These are phyloP conservation scores for Teunomyces stri DNA, from an alignment of 805 yeast genomes.

Conservation along the genomic window DNA sequence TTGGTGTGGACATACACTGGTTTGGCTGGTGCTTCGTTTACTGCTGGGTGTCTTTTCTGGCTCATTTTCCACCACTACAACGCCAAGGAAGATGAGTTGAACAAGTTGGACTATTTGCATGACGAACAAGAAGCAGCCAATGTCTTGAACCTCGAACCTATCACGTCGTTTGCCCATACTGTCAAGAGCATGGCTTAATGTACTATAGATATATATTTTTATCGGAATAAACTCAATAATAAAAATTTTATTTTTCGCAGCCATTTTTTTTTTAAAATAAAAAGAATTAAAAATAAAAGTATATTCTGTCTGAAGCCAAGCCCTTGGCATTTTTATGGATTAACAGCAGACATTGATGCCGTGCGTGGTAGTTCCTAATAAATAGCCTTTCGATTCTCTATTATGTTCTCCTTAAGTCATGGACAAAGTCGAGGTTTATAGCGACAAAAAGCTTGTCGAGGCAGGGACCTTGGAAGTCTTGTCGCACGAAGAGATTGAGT, in stretches of 20 bases:
- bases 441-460: background rate
- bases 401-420: background rate
- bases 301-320: background rate
- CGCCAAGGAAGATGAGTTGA: slow-evolving; percentile 55
- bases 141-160: slow-evolving; percentile 8
- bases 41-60: slow-evolving; percentile 65
- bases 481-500: slow-evolving; percentile 20
- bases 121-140: slow-evolving; percentile 9
- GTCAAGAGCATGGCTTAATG: slow-evolving; percentile 13
- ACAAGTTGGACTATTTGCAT: slow-evolving; percentile 43
- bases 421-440: background rate
- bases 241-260: background rate
- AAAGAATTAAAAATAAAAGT: background rate
- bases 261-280: background rate
- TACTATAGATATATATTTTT: background rate
- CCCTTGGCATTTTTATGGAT: background rate
- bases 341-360: background rate
- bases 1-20: slow-evolving; percentile 68
- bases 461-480: background rate
- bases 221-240: background rate
- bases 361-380: no score
- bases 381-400: no score
- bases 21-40: slow-evolving; percentile 54
- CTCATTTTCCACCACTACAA: slow-evolving; percentile 54
- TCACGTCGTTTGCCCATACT: slow-evolving; percentile 15